A percentile compares a stretch with the other conserved stretches of the same genome.
Evolutionary conservation across 2,329 filamentous ascomycete genomes (phyloP).

Genomic region (Alternaria dauci): DNA sequence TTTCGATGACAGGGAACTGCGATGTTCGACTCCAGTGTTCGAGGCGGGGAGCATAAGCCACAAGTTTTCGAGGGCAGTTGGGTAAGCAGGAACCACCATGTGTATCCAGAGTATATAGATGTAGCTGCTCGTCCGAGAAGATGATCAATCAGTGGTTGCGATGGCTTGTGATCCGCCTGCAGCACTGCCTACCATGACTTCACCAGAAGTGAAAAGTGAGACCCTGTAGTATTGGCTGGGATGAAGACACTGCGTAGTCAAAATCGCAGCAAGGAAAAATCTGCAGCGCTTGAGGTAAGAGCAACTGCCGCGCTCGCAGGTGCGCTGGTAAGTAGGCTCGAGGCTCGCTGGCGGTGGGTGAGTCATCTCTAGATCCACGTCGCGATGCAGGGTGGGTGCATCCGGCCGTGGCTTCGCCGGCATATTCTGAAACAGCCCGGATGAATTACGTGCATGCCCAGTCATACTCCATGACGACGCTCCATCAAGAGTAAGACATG

Average conservation of each 20-base stretch:
- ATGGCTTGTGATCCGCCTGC: conserved; percentile 32
- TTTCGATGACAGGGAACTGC: conserved; percentile 15
- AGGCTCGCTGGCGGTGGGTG: conserved; percentile 32
- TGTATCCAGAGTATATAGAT: conserved; percentile 18
- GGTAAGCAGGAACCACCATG: conserved; percentile 22
- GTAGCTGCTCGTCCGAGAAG: conserved; percentile 9
- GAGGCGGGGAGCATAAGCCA: conserved; percentile 17
- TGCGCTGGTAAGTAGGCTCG: conserved; percentile 1
- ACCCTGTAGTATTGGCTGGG: conserved; percentile 24
- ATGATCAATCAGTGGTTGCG: conserved; percentile 14
- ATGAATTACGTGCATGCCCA: conserved; percentile 31
- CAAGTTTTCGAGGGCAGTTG: conserved; percentile 36
- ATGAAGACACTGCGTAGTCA: background rate
- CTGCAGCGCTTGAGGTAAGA: conserved; percentile 16
- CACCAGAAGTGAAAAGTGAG: conserved; percentile 15
- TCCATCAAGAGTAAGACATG: conserved; percentile 7
- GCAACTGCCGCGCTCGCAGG: conserved; percentile 22
- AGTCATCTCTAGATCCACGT: conserved; percentile 48
- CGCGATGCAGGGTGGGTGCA: conserved; percentile 33
- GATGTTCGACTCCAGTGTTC: conserved; percentile 13
- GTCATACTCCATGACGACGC: conserved; percentile 30
- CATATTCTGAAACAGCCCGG: conserved; percentile 43
- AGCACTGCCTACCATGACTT: conserved; percentile 18
- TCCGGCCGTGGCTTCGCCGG: conserved; percentile 28
- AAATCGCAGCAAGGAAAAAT: conserved; percentile 7